phyloP scores from a whole-genome alignment of 805 yeast genomes.

The Wickerhamiella shivajii region DNA sequence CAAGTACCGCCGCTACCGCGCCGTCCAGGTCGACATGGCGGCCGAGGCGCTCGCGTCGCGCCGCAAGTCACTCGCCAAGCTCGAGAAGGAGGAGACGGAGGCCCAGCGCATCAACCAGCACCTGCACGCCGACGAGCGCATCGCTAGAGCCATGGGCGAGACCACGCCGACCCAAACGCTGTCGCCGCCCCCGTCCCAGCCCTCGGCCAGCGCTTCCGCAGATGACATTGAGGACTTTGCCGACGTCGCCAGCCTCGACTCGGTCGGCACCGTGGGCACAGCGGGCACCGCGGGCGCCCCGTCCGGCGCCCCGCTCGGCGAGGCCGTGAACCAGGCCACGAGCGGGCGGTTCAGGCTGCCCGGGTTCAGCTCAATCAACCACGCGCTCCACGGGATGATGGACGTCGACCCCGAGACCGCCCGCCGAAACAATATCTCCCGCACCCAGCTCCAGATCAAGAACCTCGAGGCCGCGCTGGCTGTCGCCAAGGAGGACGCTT shows the following conservation, averaged over 20 bases:
- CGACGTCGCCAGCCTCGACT: not conserved
- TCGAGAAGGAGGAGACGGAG: slow-evolving; percentile 32
- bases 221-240: slow-evolving; percentile 6
- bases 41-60: slow-evolving; percentile 27
- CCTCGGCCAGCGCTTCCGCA: not conserved
- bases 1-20: slow-evolving; percentile 45
- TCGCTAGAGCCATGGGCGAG: slow-evolving; percentile 11
- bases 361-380: slow-evolving; percentile 36
- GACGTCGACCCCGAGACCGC: slow-evolving; percentile 56
- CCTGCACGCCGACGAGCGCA: slow-evolving; percentile 21
- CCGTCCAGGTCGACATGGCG: slow-evolving; percentile 36
- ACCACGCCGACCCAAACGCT: slow-evolving; percentile 3
- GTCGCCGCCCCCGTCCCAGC: not conserved
- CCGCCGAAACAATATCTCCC: slow-evolving; percentile 36
- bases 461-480: slow-evolving; percentile 37
- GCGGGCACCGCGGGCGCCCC: not conserved
- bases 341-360: slow-evolving; percentile 35
- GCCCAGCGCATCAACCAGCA: slow-evolving; percentile 29
- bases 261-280: not conserved
- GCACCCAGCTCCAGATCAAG: slow-evolving; percentile 32
- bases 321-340: slow-evolving; percentile 12
- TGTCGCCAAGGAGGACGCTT: slow-evolving; percentile 40
- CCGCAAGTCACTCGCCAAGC: slow-evolving; percentile 22
- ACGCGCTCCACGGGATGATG: slow-evolving; percentile 42
- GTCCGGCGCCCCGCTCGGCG: not conserved